These are phyloP conservation scores for Sequoia sempervirens DNA, from an alignment of 75 land plant genomes.

Conservation along the genomic window DNA sequence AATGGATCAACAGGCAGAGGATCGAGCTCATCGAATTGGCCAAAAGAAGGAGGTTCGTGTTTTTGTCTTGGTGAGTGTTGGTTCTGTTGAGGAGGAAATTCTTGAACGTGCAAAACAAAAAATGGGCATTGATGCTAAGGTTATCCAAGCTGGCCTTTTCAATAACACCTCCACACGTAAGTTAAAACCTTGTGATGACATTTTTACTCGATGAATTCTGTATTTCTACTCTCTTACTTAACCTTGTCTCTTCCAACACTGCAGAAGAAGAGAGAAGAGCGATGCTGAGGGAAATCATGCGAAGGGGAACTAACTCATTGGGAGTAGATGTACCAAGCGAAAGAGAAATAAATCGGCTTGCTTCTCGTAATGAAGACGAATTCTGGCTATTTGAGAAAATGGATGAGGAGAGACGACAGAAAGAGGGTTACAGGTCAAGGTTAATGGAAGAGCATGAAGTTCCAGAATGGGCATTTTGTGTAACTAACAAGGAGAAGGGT, in stretches of 20 bases:
- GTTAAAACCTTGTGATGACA: not conserved
- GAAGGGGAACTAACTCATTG: conserved; percentile 71
- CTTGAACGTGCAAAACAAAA: conserved; percentile 97
- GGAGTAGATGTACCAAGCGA: conserved; percentile 97
- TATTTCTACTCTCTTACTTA: not conserved
- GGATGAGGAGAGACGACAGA: conserved; percentile 88
- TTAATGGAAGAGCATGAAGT: conserved; percentile 94
- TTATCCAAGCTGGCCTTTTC: conserved; percentile 96
- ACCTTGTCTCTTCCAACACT: not conserved
- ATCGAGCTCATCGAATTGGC: too few species aligned
- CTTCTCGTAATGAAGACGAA: conserved; percentile 82
- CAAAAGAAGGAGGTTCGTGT: too few species aligned
- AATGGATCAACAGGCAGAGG: too few species aligned
- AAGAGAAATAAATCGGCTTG: conserved; percentile 92
- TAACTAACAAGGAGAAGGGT: conserved; percentile 16
- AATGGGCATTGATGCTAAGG: conserved; percentile 98
- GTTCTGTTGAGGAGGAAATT: conserved; percentile 95
- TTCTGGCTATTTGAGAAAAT: conserved; percentile 88
- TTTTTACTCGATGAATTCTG: not conserved
- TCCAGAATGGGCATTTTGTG: conserved; percentile 86
- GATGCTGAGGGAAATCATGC: conserved; percentile 94
- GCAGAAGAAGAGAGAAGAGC: conserved; percentile 94
- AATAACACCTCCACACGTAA: conserved; percentile 94
- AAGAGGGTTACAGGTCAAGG: conserved; percentile 80
- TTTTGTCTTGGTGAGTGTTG: conserved; percentile 51